Evolutionary conservation across 768 basidiomycete genomes (phyloP).

Genomic region (Leccinellum albellum): DNA sequence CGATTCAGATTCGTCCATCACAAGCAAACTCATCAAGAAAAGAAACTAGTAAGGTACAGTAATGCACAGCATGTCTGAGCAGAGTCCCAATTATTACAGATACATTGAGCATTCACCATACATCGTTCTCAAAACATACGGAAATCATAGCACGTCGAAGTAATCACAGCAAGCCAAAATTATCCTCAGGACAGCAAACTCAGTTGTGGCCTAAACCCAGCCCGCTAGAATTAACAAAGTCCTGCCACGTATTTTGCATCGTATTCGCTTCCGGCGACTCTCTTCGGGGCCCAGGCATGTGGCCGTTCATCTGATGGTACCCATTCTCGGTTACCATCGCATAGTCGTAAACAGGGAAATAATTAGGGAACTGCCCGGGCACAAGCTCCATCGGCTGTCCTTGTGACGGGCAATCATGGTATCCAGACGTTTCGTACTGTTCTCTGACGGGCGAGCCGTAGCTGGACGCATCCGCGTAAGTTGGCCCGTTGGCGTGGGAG

Average conservation of each 20-base stretch:
- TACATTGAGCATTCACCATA: conserved; percentile 8
- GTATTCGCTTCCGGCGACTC: conserved; percentile 55
- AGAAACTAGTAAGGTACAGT: conserved; percentile 13
- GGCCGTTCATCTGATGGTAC: conserved; percentile 38
- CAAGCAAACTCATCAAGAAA: background rate
- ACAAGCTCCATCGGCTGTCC: conserved; percentile 32
- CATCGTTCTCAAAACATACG: conserved; percentile 8
- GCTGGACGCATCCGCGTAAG: conserved; percentile 22
- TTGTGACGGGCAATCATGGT: conserved; percentile 16
- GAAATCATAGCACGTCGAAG: conserved; percentile 6
- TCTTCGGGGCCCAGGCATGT: conserved; percentile 33
- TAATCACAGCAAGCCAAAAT: conserved; percentile 6
- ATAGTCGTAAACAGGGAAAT: conserved; percentile 78
- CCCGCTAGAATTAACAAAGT: conserved; percentile 46
- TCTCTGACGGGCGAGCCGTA: conserved; percentile 27
- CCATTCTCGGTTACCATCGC: conserved; percentile 34
- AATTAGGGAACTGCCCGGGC: conserved; percentile 51
- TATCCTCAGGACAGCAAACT: background rate
- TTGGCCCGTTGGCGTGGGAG: conserved; percentile 20
- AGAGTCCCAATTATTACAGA: conserved; percentile 18
- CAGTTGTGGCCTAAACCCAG: conserved; percentile 14
- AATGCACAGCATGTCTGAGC: conserved; percentile 2
- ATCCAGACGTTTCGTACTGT: conserved; percentile 22
- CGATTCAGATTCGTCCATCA: too few species aligned
- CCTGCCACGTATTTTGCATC: conserved; percentile 61